Evolutionary conservation across 257 asterid genomes (phyloP).

Genomic region (Solanum paucissectum): DNA sequence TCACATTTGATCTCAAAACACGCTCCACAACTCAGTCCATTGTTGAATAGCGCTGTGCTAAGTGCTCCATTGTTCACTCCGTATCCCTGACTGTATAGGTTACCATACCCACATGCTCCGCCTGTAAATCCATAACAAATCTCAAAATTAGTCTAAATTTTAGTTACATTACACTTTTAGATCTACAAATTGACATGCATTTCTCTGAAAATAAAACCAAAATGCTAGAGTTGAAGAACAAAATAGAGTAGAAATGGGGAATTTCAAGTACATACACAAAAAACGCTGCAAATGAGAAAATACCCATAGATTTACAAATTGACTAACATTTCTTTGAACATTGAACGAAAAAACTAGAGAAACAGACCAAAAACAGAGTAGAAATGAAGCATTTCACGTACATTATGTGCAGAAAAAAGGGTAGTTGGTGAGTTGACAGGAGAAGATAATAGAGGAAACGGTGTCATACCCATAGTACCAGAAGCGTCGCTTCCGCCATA

Average conservation of each 20-base stretch:
- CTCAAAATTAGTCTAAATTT: not conserved
- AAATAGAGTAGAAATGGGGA: not conserved
- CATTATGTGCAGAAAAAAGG: not conserved
- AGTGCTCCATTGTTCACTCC: slow-evolving; percentile 88
- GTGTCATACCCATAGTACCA: slow-evolving; percentile 72
- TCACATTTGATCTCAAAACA: slow-evolving; percentile 76
- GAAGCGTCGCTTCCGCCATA: slow-evolving; percentile 89
- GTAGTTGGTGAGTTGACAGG: not conserved
- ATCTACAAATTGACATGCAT: not conserved
- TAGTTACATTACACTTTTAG: not conserved
- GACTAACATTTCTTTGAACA: not conserved
- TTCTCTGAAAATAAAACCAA: not conserved
- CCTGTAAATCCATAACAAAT: slow-evolving; percentile 24
- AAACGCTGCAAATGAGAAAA: not conserved
- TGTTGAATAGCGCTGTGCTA: slow-evolving; percentile 81
- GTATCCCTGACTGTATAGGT: slow-evolving; percentile 78
- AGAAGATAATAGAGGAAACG: not conserved
- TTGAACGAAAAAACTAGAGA: not conserved
- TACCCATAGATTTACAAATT: slow-evolving; percentile 40
- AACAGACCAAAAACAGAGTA: not conserved
- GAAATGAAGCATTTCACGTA: not conserved
- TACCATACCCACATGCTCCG: slow-evolving; percentile 89
- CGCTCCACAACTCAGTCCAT: slow-evolving; percentile 66
- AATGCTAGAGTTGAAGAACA: not conserved
- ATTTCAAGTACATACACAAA: not conserved